These are phyloP conservation scores for Capronia coronata DNA, from an alignment of 2,329 filamentous ascomycete genomes.

Conservation along the genomic window DNA sequence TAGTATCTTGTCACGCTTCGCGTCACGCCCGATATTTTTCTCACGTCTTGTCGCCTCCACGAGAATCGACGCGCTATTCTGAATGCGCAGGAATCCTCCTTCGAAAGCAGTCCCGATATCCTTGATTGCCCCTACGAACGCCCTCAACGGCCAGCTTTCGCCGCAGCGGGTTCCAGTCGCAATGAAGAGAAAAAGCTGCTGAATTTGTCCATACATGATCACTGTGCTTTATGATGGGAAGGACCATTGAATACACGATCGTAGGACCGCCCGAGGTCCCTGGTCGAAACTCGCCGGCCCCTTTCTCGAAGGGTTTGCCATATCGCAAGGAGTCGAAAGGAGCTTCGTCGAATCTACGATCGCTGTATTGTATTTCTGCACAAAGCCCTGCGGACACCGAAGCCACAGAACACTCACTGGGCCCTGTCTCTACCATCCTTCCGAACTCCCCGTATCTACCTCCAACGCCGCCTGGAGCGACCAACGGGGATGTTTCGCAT, in stretches of 20 bases:
- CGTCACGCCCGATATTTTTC: constrained; percentile 11
- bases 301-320: constrained; percentile 14
- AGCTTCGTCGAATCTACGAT: constrained; percentile 21
- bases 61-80: neutral
- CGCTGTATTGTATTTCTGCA: constrained; percentile 23
- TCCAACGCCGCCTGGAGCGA: constrained; percentile 26
- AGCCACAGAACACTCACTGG: constrained; percentile 5
- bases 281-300: constrained; percentile 6
- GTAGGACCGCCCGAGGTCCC: constrained; percentile 17
- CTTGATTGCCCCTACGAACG: neutral
- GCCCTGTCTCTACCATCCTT: constrained; percentile 11
- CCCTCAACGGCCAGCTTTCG: neutral
- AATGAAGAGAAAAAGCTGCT: constrained; percentile 16
- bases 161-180: constrained; percentile 7
- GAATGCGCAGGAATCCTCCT: neutral
- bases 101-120: neutral
- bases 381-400: constrained; percentile 8
- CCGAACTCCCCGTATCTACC: constrained; percentile 25
- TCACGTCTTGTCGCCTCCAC: constrained; percentile 7
- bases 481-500: constrained; percentile 9
- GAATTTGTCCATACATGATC: constrained; percentile 1
- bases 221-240: constrained; percentile 12
- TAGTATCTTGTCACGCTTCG: constrained; percentile 13
- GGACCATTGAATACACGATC: constrained; percentile 23
- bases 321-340: constrained; percentile 18